Evolutionary conservation across 805 yeast genomes (phyloP).

Genomic region (Candida nitratophila): DNA sequence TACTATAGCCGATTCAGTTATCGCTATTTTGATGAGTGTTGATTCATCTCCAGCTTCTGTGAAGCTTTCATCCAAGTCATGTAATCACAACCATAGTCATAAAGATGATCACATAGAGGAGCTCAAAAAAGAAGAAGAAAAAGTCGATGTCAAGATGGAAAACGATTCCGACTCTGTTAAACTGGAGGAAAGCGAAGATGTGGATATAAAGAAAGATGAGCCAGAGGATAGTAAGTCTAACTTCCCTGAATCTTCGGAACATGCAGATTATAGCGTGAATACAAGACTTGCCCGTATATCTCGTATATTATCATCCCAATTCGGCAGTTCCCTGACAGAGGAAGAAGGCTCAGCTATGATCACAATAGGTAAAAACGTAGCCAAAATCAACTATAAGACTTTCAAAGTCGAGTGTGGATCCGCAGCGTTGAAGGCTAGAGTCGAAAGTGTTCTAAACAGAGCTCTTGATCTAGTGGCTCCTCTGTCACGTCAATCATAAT

Average conservation of each 20-base stretch:
- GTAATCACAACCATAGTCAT: slow-evolving; percentile 33
- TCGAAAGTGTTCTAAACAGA: slow-evolving; percentile 70
- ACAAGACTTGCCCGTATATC: slow-evolving; percentile 48
- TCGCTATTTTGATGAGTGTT: slow-evolving; percentile 84
- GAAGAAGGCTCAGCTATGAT: slow-evolving; percentile 46
- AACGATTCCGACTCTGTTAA: slow-evolving; percentile 1
- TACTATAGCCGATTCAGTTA: slow-evolving; percentile 87
- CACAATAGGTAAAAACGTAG: slow-evolving; percentile 68
- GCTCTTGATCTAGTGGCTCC: slow-evolving; percentile 84
- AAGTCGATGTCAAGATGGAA: slow-evolving; percentile 5
- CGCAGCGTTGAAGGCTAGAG: slow-evolving; percentile 71
- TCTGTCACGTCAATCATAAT: slow-evolving; percentile 33
- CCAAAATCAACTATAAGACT: slow-evolving; percentile 55
- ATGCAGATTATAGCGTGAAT: slow-evolving; percentile 27
- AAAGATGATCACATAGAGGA: slow-evolving; percentile 11
- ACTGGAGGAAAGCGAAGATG: background rate
- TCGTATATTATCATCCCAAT: slow-evolving; percentile 70
- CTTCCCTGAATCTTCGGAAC: slow-evolving; percentile 1
- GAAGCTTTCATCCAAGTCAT: slow-evolving; percentile 63
- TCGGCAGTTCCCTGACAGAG: slow-evolving; percentile 65
- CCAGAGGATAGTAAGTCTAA: slow-evolving; percentile 5
- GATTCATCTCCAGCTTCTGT: slow-evolving; percentile 96
- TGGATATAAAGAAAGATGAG: background rate
- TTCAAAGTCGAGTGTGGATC: slow-evolving; percentile 67
- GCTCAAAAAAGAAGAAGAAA: slow-evolving; percentile 8